phyloP scores from a whole-genome alignment of 495 filamentous ascomycete species.

The Penicillium goetzii region DNA sequence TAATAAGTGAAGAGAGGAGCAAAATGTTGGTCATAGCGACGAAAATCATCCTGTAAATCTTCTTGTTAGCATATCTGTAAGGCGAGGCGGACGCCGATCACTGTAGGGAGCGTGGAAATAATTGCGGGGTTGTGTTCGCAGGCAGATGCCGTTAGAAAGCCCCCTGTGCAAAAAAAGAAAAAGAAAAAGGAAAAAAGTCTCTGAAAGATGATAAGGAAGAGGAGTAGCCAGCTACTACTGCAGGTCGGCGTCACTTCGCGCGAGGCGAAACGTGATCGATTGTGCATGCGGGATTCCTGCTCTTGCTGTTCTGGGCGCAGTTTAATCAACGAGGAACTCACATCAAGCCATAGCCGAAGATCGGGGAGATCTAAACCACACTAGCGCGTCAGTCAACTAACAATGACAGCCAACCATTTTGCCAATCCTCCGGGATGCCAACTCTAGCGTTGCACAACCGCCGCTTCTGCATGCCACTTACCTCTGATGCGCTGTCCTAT shows the following conservation, averaged over 20 bases:
- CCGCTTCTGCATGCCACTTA: constrained; percentile 40
- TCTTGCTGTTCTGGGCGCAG: constrained; percentile 35
- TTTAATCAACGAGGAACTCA: constrained; percentile 30
- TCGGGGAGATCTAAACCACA: constrained; percentile 49
- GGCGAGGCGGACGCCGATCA: background rate
- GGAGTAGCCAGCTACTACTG: constrained; percentile 11
- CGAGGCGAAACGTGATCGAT: constrained; percentile 42
- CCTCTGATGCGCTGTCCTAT: constrained; percentile 55
- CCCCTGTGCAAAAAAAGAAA: constrained; percentile 13
- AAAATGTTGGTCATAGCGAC: constrained; percentile 87
- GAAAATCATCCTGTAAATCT: constrained; percentile 63
- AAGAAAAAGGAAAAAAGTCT: too few species aligned
- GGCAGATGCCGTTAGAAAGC: background rate
- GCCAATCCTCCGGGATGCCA: constrained; percentile 37
- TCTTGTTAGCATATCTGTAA: constrained; percentile 21
- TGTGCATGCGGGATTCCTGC: constrained; percentile 33
- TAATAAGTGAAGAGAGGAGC: constrained; percentile 88
- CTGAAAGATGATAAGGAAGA: constrained; percentile 16
- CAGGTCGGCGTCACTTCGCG: constrained; percentile 17
- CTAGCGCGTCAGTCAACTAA: constrained; percentile 46
- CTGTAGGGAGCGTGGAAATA: constrained; percentile 30
- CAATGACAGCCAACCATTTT: constrained; percentile 49
- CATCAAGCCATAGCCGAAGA: constrained; percentile 53
- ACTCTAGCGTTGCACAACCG: constrained; percentile 40
- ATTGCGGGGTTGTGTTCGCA: constrained; percentile 19